Percentiles rank a stretch among this genome's conserved stretches.
phyloP scores from a whole-genome alignment of 768 basidiomycete genomes.

The Tylopilus rubrobrunneus region DNA sequence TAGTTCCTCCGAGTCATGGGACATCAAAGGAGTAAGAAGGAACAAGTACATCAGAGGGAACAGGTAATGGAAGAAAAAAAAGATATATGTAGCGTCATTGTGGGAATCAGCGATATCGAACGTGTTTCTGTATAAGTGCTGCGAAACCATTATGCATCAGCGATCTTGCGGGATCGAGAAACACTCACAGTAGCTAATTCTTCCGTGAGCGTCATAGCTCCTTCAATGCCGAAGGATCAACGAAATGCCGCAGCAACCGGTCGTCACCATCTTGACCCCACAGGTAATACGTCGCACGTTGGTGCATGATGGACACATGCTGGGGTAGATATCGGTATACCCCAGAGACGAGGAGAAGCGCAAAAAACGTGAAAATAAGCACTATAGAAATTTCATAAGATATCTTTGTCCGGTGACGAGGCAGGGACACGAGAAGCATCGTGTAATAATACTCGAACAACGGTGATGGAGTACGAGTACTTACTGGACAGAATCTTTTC shows the following conservation, averaged over 20 bases:
- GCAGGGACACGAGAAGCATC: not conserved
- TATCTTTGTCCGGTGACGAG: not conserved
- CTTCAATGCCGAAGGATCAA: slow-evolving; percentile 26
- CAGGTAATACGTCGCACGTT: slow-evolving; percentile 60
- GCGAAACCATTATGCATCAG: slow-evolving; percentile 5
- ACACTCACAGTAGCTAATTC: slow-evolving; percentile 12
- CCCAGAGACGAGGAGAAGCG: slow-evolving; percentile 48
- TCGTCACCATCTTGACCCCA: slow-evolving; percentile 50
- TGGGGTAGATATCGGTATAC: slow-evolving; percentile 56
- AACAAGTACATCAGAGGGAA: slow-evolving; percentile 13
- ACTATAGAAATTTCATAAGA: slow-evolving; percentile 32
- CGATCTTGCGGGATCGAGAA: not conserved
- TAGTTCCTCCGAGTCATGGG: not conserved
- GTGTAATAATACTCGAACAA: not conserved
- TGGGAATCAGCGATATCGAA: slow-evolving; percentile 1
- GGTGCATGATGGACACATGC: slow-evolving; percentile 51
- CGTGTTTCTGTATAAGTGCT: slow-evolving; percentile 3
- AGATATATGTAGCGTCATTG: slow-evolving; percentile 12
- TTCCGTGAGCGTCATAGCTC: slow-evolving; percentile 21
- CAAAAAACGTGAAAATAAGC: slow-evolving; percentile 36
- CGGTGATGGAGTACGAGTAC: slow-evolving; percentile 23
- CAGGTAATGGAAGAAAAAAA: slow-evolving; percentile 2
- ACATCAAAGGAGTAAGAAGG: slow-evolving; percentile 1
- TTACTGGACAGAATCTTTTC: slow-evolving; percentile 59
- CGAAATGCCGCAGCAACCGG: slow-evolving; percentile 27